These are phyloP conservation scores for Rhododendron henanense DNA, from an alignment of 148 eudicot genomes.

Conservation along the genomic window DNA sequence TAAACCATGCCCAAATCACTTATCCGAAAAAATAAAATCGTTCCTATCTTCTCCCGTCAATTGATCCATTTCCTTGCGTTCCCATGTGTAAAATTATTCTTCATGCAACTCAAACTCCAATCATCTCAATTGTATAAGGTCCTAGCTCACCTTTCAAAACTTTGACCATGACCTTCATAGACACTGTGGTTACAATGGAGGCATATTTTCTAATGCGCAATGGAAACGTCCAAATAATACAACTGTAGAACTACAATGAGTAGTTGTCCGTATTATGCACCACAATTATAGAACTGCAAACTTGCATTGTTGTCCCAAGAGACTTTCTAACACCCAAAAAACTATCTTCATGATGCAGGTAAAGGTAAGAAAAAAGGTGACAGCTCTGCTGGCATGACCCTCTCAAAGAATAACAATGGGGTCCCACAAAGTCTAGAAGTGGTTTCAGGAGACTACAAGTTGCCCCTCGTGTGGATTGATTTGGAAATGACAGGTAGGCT, in stretches of 20 bases:
- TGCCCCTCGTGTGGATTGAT: constrained; percentile 92
- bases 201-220: not conserved
- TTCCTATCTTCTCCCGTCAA: not conserved
- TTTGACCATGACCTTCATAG: not conserved
- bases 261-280: not conserved
- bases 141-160: not conserved
- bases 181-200: not conserved
- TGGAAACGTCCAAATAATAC: not conserved
- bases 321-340: not conserved
- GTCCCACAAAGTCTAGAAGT: constrained; percentile 23
- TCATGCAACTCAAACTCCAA: not conserved
- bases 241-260: not conserved
- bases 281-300: not conserved
- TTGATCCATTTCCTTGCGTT: not conserved
- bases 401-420: constrained; percentile 28
- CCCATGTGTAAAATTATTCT: not conserved
- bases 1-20: not conserved
- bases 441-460: constrained; percentile 27
- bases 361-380: constrained; percentile 27
- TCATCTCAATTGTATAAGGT: not conserved
- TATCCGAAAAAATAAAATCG: not conserved
- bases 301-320: not conserved
- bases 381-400: constrained; percentile 20
- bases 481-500: constrained; percentile 80
- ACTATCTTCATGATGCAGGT: constrained; percentile 30